Evolutionary conservation across 2,329 filamentous ascomycete species (phyloP), one percentile per base, ranked within the genome.

Genomic region (Diaporthe sp.): DNA sequence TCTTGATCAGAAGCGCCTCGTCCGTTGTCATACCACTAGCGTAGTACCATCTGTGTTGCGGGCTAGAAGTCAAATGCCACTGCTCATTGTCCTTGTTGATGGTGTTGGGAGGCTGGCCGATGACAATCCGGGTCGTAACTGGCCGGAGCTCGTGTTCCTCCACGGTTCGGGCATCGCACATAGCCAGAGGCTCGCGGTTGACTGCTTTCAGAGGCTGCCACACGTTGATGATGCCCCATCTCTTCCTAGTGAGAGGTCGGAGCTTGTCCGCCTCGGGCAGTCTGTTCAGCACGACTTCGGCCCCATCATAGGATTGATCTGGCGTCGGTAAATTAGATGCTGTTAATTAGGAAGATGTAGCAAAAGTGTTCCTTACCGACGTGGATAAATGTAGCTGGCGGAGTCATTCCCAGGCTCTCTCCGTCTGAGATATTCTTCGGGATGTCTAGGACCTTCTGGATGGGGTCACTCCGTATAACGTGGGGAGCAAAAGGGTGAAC

Each of bases 1-100:
- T 90, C 79, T 91, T 91, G 80, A 91, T 89, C 64, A 91, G 79
- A 15, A 89, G 83, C 5, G 87, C 86, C 79, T 91, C 85, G 38
- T 86, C 84, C 0, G 88, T 87, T 10, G 81, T 83, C 82, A 89
- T 88, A 1, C 78, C 81, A 77, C 85, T 84, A 75, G 89, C 84
- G 80, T 86, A 91, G 78, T 87, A 87, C 89, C 89, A 91, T 76
- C 83, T 84, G 74, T 85, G 83, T 8, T 78, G 76, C 0, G 80
- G 79, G 75, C 84, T 84, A 58, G 30, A 38, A n/a, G 33, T 38
- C 55, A 58, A 58, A 58, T 58, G 55, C 55, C 55, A 58, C 19
- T 58, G 55, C 55, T 58, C 55, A n/a, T 58, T 58, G 19, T 58
- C 55, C 55, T 58, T 58, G 17, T 58, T 38, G 30, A 58, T 38